phyloP scores from a whole-genome alignment of 106 monocot genomes.

The Dendrobium chrysotoxum region DNA sequence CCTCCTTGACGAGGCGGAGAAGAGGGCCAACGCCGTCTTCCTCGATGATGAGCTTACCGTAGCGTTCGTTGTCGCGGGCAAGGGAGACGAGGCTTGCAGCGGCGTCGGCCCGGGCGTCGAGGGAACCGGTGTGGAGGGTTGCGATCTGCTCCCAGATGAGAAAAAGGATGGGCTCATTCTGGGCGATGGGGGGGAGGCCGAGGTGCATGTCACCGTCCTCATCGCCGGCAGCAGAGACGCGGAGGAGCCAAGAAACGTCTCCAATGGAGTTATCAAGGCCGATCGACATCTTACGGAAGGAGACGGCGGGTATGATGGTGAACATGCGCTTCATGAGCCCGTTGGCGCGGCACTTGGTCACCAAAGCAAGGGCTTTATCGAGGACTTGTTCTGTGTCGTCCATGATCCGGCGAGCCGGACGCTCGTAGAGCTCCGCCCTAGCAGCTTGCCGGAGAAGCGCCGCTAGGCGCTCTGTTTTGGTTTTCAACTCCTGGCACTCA shows the following conservation, averaged over 20 bases:
- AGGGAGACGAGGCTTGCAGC: conserved; percentile 61
- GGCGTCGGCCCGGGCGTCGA: conserved; percentile 46
- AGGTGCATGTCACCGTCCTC: conserved; percentile 44
- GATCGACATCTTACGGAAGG: conserved; percentile 52
- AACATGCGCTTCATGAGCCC: conserved; percentile 43
- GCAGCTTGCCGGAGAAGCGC: conserved; percentile 59
- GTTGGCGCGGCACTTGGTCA: conserved; percentile 40
- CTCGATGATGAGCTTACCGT: conserved; percentile 62
- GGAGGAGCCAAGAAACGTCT: conserved; percentile 73
- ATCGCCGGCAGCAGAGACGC: conserved; percentile 47
- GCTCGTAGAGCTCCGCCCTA: conserved; percentile 64
- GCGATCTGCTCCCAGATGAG: conserved; percentile 84
- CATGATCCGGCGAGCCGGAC: conserved; percentile 71
- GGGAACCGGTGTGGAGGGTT: conserved; percentile 42
- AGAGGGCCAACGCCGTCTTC: conserved; percentile 75
- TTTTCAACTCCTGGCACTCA: conserved; percentile 51
- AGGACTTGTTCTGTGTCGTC: conserved; percentile 60
- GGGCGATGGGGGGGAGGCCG: conserved; percentile 78
- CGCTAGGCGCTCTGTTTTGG: conserved; percentile 35
- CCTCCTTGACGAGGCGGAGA: conserved; percentile 70
- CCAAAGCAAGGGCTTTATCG: conserved; percentile 45
- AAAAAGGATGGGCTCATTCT: conserved; percentile 79
- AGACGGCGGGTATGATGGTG: conserved; percentile 45
- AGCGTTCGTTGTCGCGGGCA: conserved; percentile 66
- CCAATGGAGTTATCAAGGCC: conserved; percentile 62